Conservation (phyloP, 2,329 filamentous ascomycete genomes). For the Fusarium dlaminii region DNA sequence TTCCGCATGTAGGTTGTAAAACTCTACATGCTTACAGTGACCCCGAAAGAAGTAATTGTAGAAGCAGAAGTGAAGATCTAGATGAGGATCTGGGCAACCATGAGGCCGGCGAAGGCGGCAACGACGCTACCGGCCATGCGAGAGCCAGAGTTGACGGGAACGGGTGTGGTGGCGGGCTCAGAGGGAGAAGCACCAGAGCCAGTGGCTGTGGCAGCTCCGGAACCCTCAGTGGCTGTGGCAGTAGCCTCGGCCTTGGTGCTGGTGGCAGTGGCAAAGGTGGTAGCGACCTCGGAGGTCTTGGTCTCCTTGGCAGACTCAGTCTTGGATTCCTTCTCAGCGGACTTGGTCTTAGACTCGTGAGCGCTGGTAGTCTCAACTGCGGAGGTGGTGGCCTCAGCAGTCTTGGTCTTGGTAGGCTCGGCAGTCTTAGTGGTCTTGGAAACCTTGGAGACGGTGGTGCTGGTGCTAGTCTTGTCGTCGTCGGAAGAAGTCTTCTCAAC, state of each 20-base stretch:
- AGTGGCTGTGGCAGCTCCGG: constrained; percentile 18
- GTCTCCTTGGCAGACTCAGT: constrained; percentile 12
- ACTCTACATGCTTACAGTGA: constrained; percentile 41
- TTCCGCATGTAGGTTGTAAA: constrained; percentile 33
- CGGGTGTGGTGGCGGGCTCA: constrained; percentile 16
- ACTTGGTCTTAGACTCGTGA: constrained; percentile 26
- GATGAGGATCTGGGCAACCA: constrained; percentile 46
- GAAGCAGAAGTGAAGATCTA: constrained; percentile 41
- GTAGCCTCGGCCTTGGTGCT: constrained; percentile 17
- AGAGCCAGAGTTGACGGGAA: constrained; percentile 41
- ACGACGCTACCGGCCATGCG: constrained; percentile 42
- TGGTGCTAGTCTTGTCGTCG: constrained; percentile 33
- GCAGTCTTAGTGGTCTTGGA: constrained; percentile 30
- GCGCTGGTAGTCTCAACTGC: constrained; percentile 19
- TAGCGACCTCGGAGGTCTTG: constrained; percentile 18
- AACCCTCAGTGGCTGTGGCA: constrained; percentile 12
- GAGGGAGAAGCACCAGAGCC: constrained; percentile 19
- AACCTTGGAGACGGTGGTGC: constrained; percentile 22
- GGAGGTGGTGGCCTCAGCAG: constrained; percentile 13
- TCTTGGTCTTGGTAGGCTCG: constrained; percentile 27
- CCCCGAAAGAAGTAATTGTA: constrained; percentile 35
- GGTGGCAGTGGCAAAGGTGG: constrained; percentile 32
- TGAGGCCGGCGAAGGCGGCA: constrained; percentile 42
- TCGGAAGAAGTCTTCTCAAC: constrained; percentile 53
- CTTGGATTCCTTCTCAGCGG: constrained; percentile 4